Evolutionary conservation across 176 grass and related monocot species (phyloP).

Genomic region (Panicum miliaceum): DNA sequence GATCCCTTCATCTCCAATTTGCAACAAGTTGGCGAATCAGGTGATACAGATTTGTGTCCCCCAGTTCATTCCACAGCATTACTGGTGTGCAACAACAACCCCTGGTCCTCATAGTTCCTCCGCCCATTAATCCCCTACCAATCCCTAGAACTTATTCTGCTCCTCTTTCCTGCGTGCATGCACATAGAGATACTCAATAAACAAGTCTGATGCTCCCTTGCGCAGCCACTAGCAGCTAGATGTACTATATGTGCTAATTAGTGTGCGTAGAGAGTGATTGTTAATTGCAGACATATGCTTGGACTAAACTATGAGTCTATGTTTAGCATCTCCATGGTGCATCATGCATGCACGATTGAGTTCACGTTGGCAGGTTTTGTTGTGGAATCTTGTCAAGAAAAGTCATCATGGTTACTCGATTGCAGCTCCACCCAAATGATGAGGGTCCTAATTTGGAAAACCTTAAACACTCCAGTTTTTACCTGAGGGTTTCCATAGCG

Average conservation of each 20-base stretch:
- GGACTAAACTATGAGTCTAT: conserved; percentile 26
- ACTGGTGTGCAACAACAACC: background rate
- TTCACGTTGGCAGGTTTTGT: conserved; percentile 32
- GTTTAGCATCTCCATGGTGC: conserved; percentile 42
- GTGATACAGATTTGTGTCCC: conserved; percentile 42
- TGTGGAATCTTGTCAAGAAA: conserved; percentile 37
- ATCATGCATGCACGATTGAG: conserved; percentile 21
- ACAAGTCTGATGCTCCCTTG: conserved; percentile 25
- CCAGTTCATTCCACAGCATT: conserved; percentile 5
- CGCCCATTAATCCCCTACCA: background rate
- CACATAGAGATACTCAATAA: conserved; percentile 34
- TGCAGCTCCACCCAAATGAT: conserved; percentile 11
- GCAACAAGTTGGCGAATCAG: conserved; percentile 45
- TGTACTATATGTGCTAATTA: conserved; percentile 2
- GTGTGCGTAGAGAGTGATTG: background rate
- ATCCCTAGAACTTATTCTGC: conserved; percentile 35
- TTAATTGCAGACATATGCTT: conserved; percentile 18
- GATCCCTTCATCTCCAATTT: conserved; percentile 51
- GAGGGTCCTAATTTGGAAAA: conserved; percentile 37
- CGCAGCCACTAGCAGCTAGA: conserved; percentile 15
- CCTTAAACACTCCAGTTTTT: background rate
- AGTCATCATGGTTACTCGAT: conserved; percentile 33
- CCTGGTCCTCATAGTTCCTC: conserved; percentile 27
- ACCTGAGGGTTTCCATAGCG: background rate
- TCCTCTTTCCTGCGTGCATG: conserved; percentile 31